Base-by-base conservation (phyloP, 208 protist species). In the Crithidia thermophila region DNA sequence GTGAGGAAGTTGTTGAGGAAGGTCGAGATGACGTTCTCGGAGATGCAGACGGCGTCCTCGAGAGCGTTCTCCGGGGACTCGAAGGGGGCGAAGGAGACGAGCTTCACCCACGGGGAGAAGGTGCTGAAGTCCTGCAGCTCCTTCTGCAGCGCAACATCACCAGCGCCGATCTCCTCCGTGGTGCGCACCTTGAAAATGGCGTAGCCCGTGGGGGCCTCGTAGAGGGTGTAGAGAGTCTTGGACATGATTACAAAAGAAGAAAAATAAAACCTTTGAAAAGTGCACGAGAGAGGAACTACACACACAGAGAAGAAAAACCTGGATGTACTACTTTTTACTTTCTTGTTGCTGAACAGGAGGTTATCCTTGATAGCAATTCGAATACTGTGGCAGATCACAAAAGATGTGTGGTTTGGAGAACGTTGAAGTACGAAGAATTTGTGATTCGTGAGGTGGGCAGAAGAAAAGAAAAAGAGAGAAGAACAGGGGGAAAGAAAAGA, bases 151-250 rank as follows among this genome's bases (percentile, higher is more conserved):
- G 85, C 81, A n/a, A 91, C 79, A 36, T 91, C 79, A n/a, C 67
- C 76, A 23, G 84, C 82, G 31, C 88, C 98, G 60, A 99, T 97
- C 72, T 98, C 93, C 66, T 99, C 98, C n/a, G 70, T 90, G 36
- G 94, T 93, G 33, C 89, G 82, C 11, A 91, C 75, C 75, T 99
- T 95, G 74, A 99, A 99, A 25, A 99, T 73, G 33, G 91, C 95
- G 81, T 98, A 99, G 47, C 98, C 98, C 31, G 96, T 97, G 8
- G 98, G 95, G 20, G 88, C 92, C 86, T 99, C 98, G 75, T 97
- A 99, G 37, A 99, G 79, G 20, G 99, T 71, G 75, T 89, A 97
- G 25, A 91, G 81, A 18, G 79, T 85, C 84, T 95, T 97, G 56
- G 90, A 93, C 90, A 95, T 95, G 67, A 40, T 58, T 9, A 21